Evolutionary conservation across 306 rosid genomes (phyloP), one percentile per base, ranked within the genome.

Genomic region (Abrus precatorius): DNA sequence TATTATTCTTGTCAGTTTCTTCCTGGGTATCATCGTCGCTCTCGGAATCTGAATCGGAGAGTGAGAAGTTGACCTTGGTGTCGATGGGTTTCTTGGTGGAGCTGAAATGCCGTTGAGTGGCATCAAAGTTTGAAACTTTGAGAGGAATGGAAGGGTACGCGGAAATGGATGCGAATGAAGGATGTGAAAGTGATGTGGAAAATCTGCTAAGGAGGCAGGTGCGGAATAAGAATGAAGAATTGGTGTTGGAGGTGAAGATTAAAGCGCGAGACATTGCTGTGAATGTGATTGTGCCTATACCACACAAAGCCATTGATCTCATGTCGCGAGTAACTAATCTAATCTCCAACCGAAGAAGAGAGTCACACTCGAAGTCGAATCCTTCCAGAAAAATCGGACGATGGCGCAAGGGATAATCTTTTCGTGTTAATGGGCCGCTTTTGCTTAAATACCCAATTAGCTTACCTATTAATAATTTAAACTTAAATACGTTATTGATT

Each of bases 21-120:
- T 76, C 64, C 8, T 12, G 74, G 50, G 78, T 43, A 9, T 77
- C 81, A 0, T 68, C 69, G 20, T 84, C 90, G 36, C 0, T 5
- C 0, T 78, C 88, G 40, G 83, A 83, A 38, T 86, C 87, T 2
- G 87, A 83, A 43, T 76, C 87, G 49, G 88, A 65, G 53, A 80
- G 87, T 29, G 91, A 82, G 76, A 87, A 87, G 55, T 87, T 87
- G 57, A 87, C 40, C 52, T 80, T 87, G 47, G 91, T 87, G 82
- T 85, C 85, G 28, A 79, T 13, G 29, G 10, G 48, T 44, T 82
- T 72, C 10, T 62, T 76, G 62, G 81, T 54, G 82, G 80, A 28
- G 61, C 52, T 60, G 66, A 69, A 79, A 52, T 50, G 76, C 0
- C 84, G 80, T 33, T 40, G 69, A 9, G 62, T 11, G 56, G 9